Conservation (phyloP, 805 yeast species). For the Cyberlindnera nakhonratchasimensis region DNA sequence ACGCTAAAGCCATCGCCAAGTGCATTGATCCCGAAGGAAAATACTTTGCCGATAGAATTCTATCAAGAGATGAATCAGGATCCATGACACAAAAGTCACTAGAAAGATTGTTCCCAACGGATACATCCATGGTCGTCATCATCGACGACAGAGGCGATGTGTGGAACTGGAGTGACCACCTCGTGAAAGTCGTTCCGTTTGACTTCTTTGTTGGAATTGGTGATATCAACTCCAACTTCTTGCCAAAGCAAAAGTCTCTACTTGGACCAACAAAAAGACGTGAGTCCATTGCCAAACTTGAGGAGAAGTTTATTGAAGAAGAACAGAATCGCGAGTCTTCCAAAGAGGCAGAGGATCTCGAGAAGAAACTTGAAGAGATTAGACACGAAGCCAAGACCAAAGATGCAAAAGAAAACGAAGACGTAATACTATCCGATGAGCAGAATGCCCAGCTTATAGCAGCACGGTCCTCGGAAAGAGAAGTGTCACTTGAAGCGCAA, state of each 20-base stretch:
- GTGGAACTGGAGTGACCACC: slow-evolving; percentile 94
- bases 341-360: slow-evolving; percentile 30
- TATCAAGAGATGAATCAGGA: slow-evolving; percentile 94
- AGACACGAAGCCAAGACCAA: slow-evolving; percentile 27
- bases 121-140: slow-evolving; percentile 92
- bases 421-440: slow-evolving; percentile 34
- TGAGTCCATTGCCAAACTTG: slow-evolving; percentile 53
- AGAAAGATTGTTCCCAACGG: slow-evolving; percentile 88
- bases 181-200: slow-evolving; percentile 90
- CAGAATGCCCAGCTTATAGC: slow-evolving; percentile 31
- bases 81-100: slow-evolving; percentile 85
- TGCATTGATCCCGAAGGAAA: slow-evolving; percentile 87
- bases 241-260: slow-evolving; percentile 69
- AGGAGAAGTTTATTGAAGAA: slow-evolving; percentile 38
- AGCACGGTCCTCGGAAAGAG: slow-evolving; percentile 48
- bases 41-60: slow-evolving; percentile 85
- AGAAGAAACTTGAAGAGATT: slow-evolving; percentile 28
- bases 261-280: slow-evolving; percentile 63
- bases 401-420: slow-evolving; percentile 31
- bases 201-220: slow-evolving; percentile 97
- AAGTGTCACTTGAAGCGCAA: slow-evolving; percentile 72
- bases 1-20: slow-evolving; percentile 84
- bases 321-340: slow-evolving; percentile 22
- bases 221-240: slow-evolving; percentile 88
- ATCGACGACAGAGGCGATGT: slow-evolving; percentile 98